Percentiles rank a stretch among this genome's conserved stretches.
Evolutionary conservation across 352 stramenopile genomes (phyloP).

Genomic region (Pythium monospermum): DNA sequence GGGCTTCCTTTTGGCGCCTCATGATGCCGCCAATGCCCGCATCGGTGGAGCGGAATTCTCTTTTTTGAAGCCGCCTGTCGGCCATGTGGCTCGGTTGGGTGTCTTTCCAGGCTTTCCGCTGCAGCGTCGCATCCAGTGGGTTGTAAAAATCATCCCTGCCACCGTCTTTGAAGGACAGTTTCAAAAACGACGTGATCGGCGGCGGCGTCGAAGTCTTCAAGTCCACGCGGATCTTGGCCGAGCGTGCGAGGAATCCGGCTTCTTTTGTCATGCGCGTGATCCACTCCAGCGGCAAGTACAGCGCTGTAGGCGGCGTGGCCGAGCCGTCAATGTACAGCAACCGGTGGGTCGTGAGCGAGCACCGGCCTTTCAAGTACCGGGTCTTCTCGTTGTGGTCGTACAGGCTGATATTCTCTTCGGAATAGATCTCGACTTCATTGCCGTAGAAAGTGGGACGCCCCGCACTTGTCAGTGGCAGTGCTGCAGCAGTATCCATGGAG

Average conservation of each 20-base stretch:
- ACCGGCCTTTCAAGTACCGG: slow-evolving; percentile 55
- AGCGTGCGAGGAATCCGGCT: slow-evolving; percentile 77
- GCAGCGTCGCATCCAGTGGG: slow-evolving; percentile 58
- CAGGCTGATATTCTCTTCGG: slow-evolving; percentile 74
- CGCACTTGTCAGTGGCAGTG: slow-evolving; percentile 59
- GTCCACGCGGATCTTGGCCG: slow-evolving; percentile 80
- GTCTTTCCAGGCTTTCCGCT: slow-evolving; percentile 71
- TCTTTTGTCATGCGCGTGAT: slow-evolving; percentile 70
- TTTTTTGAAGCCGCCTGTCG: slow-evolving; percentile 69
- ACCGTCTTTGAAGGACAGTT: slow-evolving; percentile 85
- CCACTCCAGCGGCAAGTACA: slow-evolving; percentile 72
- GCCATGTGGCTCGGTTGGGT: slow-evolving; percentile 68
- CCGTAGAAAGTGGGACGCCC: slow-evolving; percentile 69
- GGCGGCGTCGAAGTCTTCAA: slow-evolving; percentile 34
- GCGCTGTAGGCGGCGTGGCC: slow-evolving; percentile 41
- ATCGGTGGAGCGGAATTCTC: slow-evolving; percentile 71
- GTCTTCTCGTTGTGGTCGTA: slow-evolving; percentile 84
- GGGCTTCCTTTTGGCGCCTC: slow-evolving; percentile 66
- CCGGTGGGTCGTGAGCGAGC: slow-evolving; percentile 78
- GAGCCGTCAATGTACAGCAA: slow-evolving; percentile 78
- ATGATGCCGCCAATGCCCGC: slow-evolving; percentile 81
- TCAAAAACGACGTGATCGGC: slow-evolving; percentile 57
- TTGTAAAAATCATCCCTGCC: slow-evolving; percentile 83
- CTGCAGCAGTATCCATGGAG: slow-evolving; percentile 29
- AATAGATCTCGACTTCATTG: slow-evolving; percentile 87